phyloP scores from a whole-genome alignment of 352 stramenopile genomes.

The Stramenopiles sp. region DNA sequence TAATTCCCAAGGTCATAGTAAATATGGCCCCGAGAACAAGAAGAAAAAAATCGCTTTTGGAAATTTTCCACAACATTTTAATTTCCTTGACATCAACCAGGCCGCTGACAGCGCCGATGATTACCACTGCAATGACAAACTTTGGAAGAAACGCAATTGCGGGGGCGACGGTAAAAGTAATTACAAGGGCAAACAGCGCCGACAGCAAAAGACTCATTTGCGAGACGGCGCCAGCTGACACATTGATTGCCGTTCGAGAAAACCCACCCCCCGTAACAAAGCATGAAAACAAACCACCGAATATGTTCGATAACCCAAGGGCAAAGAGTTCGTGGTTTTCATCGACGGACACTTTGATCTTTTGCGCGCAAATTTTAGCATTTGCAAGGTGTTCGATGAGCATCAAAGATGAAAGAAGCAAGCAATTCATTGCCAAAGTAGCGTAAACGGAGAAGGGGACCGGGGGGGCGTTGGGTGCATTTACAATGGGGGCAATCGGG shows the following conservation, averaged over 20 bases:
- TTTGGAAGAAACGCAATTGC: background rate
- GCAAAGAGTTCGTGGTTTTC: constrained; percentile 53
- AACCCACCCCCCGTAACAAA: constrained; percentile 71
- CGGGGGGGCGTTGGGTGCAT: background rate
- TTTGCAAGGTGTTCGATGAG: background rate
- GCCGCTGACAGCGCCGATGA: background rate
- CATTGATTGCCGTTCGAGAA: constrained; percentile 65
- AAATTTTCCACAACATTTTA: background rate
- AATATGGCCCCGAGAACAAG: background rate
- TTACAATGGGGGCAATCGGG: background rate
- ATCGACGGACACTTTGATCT: background rate
- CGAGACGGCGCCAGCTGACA: constrained; percentile 51
- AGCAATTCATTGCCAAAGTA: background rate
- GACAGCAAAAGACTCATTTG: constrained; percentile 28
- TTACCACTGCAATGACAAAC: background rate
- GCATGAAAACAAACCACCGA: constrained; percentile 52
- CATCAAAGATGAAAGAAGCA: background rate
- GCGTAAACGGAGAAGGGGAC: background rate
- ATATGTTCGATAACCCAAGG: constrained; percentile 65
- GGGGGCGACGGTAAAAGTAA: background rate
- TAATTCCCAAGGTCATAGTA: background rate
- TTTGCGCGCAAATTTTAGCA: background rate
- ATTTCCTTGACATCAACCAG: background rate
- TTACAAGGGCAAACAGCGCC: background rate
- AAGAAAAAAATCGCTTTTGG: background rate